Evolutionary conservation across 83 land plant genomes (phyloP).

Genomic region (Picea mariana): DNA sequence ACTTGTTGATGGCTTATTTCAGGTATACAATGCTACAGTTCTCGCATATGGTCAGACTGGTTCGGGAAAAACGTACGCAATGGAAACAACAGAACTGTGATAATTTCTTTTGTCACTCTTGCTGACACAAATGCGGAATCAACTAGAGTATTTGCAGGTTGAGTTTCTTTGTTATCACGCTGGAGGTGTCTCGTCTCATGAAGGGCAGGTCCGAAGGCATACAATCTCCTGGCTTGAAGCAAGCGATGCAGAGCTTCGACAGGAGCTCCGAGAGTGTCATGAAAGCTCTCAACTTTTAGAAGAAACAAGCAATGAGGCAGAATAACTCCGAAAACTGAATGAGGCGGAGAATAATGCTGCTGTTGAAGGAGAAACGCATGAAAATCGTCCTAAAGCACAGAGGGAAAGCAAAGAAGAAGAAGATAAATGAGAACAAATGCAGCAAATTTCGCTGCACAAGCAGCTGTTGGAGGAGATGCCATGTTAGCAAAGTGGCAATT

Average conservation of each 20-base stretch:
- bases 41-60: constrained; percentile 99
- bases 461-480: too few relatives aligned
- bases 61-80: constrained; percentile 96
- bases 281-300: constrained; percentile 41
- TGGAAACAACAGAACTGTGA: too few relatives aligned
- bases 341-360: too few relatives aligned
- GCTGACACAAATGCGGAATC: constrained; percentile 95
- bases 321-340: too few relatives aligned
- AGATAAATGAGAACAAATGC: too few relatives aligned
- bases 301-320: too few relatives aligned
- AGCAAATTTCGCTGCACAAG: too few relatives aligned
- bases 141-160: constrained; percentile 89
- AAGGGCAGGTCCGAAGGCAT: constrained; percentile 76
- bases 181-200: constrained; percentile 62
- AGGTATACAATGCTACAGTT: constrained; percentile 97
- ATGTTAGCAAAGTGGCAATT: too few relatives aligned
- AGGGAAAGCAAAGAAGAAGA: too few relatives aligned
- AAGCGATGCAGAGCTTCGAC: constrained; percentile 69
- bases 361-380: too few relatives aligned
- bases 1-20: constrained; percentile 84
- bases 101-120: too few relatives aligned
- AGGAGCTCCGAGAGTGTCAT: constrained; percentile 62
- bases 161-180: constrained; percentile 79
- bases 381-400: too few relatives aligned
- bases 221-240: constrained; percentile 81